Percentiles rank a stretch among this genome's conserved stretches.
Conservation (phyloP, 306 rosid genomes). For the Acacia acuminata region DNA sequence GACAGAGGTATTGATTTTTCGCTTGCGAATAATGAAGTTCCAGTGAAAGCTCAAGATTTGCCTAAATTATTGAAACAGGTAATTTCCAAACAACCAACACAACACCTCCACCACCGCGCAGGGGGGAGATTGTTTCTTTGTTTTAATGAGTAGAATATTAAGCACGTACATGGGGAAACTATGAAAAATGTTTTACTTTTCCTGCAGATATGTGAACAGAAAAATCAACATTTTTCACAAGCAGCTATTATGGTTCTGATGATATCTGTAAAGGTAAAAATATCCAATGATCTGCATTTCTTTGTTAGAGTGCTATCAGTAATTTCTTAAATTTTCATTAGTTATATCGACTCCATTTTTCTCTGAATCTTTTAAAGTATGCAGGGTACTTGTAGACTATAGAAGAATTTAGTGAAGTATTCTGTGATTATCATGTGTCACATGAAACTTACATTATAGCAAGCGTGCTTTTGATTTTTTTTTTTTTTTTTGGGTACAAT, state of each 20-base stretch:
- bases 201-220: slow-evolving; percentile 56
- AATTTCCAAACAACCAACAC: slow-evolving; percentile 27
- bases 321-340: slow-evolving; percentile 22
- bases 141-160: background rate
- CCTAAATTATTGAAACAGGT: slow-evolving; percentile 73
- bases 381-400: slow-evolving; percentile 9
- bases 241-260: slow-evolving; percentile 76
- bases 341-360: background rate
- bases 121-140: background rate
- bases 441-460: background rate
- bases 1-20: slow-evolving; percentile 81
- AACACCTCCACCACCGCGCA: too few relatives aligned
- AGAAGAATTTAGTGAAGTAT: slow-evolving; percentile 4
- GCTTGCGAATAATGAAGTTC: slow-evolving; percentile 58
- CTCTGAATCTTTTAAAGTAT: background rate
- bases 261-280: slow-evolving; percentile 70
- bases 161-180: background rate
- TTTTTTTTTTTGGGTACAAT: slow-evolving; percentile 5
- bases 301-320: background rate
- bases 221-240: slow-evolving; percentile 29
- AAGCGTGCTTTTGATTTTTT: background rate
- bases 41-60: slow-evolving; percentile 40
- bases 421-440: background rate
- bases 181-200: background rate
- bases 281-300: slow-evolving; percentile 7